These are phyloP conservation scores for Botryosphaeria dothidea DNA, from an alignment of 2,329 filamentous ascomycete species.

Conservation along the genomic window DNA sequence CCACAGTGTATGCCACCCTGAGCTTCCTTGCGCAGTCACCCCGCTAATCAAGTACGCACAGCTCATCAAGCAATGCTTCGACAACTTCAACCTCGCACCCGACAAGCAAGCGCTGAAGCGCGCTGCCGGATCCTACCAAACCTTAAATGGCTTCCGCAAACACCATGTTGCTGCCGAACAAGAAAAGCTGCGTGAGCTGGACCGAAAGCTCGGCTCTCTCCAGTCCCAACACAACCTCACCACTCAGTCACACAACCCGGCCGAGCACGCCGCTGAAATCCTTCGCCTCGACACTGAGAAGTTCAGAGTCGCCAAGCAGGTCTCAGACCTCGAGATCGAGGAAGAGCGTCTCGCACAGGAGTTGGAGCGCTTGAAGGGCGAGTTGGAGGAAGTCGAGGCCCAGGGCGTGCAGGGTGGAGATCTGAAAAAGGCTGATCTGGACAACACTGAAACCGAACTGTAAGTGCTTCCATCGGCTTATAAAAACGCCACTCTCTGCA, in stretches of 20 bases:
- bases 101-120: conserved; percentile 84
- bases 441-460: conserved; percentile 50
- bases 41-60: no score
- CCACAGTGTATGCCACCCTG: conserved; percentile 63
- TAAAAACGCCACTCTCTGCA: no score
- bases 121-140: conserved; percentile 78
- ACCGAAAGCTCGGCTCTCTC: conserved; percentile 73
- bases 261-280: conserved; percentile 80
- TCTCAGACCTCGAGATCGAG: conserved; percentile 87
- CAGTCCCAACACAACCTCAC: conserved; percentile 77
- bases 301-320: conserved; percentile 90
- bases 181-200: conserved; percentile 56
- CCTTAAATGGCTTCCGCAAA: conserved; percentile 81
- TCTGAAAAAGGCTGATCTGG: conserved; percentile 40
- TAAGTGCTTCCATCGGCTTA: conserved; percentile 33
- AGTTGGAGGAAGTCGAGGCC: conserved; percentile 78
- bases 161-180: conserved; percentile 42
- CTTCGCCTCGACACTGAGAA: conserved; percentile 88
- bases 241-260: conserved; percentile 70
- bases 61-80: conserved; percentile 89
- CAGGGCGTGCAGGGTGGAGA: conserved; percentile 79
- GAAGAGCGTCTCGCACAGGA: conserved; percentile 86
- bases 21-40: conserved; percentile 22
- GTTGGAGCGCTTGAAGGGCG: conserved; percentile 70
- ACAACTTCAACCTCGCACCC: conserved; percentile 91